Conservation (phyloP, 2,329 filamentous ascomycete genomes). For the Aspergillus chevalieri region DNA sequence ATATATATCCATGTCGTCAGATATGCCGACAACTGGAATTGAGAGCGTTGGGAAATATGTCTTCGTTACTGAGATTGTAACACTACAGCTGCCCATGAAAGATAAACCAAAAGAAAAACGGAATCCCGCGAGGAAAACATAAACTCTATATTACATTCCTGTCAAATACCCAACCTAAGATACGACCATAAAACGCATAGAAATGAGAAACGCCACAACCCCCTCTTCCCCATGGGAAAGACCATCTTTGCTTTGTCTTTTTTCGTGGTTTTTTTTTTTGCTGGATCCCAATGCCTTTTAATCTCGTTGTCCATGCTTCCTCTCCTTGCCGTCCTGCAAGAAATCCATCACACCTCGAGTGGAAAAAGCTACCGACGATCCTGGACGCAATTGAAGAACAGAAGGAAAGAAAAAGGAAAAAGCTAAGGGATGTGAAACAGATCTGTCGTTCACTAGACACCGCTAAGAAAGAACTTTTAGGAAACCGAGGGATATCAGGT, state of each 20-base stretch:
- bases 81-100: not conserved
- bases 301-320: not conserved
- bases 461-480: conserved; percentile 34
- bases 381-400: not conserved
- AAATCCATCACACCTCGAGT: not conserved
- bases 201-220: conserved; percentile 20
- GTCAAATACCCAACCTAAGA: conserved; percentile 12
- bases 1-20: not conserved
- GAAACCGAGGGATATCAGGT: conserved; percentile 40
- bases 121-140: conserved; percentile 21
- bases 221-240: conserved; percentile 15
- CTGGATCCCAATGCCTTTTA: conserved; percentile 9
- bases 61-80: not conserved
- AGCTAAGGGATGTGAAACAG: conserved; percentile 12
- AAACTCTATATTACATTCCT: conserved; percentile 26
- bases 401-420: conserved; percentile 2
- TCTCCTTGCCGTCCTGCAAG: not conserved
- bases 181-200: conserved; percentile 12
- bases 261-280: not conserved
- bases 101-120: not conserved
- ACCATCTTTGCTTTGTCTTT: conserved; percentile 12
- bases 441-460: conserved; percentile 29
- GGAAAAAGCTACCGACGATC: not conserved
- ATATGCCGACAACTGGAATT: no score
- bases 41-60: no score